A percentile compares a stretch with the other conserved stretches of the same genome.
Evolutionary conservation across 768 basidiomycete genomes (phyloP).

Genomic region (Lactarius indigo): DNA sequence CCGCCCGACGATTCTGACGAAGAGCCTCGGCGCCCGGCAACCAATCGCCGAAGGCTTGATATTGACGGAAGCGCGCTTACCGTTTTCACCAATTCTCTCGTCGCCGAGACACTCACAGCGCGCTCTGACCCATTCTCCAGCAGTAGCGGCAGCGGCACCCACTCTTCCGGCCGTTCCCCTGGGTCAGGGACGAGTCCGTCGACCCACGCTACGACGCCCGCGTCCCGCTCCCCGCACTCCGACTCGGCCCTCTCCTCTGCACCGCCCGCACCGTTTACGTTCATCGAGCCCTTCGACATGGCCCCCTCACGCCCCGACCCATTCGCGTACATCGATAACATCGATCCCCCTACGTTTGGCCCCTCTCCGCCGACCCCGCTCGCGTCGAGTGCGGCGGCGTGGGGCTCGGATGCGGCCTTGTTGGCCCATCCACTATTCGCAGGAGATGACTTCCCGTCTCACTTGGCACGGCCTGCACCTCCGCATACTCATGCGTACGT

Average conservation of each 20-base stretch:
- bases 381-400: not conserved
- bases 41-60: conserved; percentile 28
- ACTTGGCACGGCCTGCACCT: conserved; percentile 47
- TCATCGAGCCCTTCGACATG: not conserved
- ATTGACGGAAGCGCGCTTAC: not conserved
- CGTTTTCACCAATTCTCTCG: not conserved
- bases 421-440: conserved; percentile 33
- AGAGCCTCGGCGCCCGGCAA: conserved; percentile 28
- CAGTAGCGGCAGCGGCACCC: not conserved
- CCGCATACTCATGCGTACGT: conserved; percentile 72
- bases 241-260: conserved; percentile 9
- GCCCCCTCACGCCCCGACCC: conserved; percentile 27
- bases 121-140: not conserved
- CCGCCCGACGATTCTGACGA: conserved; percentile 30
- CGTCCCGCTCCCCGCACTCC: conserved; percentile 13
- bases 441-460: conserved; percentile 25
- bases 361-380: conserved; percentile 2
- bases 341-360: conserved; percentile 5
- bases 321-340: conserved; percentile 27
- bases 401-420: conserved; percentile 15
- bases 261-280: not conserved
- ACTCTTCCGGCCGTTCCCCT: not conserved
- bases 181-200: conserved; percentile 9
- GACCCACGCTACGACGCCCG: conserved; percentile 21
- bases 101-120: not conserved